Conservation (phyloP, 140 eudicot genomes). For the Erigeron philadelphicus region DNA sequence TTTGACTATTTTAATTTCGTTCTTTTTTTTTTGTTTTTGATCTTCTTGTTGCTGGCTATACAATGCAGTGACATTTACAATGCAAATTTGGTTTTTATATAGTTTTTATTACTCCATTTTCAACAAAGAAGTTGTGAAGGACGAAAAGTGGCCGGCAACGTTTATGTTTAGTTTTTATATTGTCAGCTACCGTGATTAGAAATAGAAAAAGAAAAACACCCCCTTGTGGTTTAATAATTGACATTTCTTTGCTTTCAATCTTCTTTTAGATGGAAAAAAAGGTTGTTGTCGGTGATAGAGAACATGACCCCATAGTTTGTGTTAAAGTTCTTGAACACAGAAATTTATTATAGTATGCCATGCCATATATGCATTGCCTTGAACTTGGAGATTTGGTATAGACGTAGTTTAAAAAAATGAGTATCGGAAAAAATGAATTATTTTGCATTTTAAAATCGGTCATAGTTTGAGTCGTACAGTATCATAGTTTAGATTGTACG, state of each 20-base stretch:
- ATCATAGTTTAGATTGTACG: not conserved
- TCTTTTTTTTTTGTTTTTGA: not conserved
- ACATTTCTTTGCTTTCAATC: not conserved
- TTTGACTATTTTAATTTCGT: not conserved
- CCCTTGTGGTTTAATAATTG: slow-evolving; percentile 23
- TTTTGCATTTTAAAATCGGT: too few species aligned
- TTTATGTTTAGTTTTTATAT: slow-evolving; percentile 7
- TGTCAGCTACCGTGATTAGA: not conserved
- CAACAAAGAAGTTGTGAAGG: not conserved
- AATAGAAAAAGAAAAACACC: slow-evolving; percentile 1
- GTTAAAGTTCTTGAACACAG: too few species aligned
- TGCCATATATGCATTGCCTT: too few species aligned
- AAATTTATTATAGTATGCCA: too few species aligned
- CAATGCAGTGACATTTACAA: slow-evolving; percentile 42
- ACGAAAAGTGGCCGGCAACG: slow-evolving; percentile 17
- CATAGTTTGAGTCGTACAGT: too few species aligned
- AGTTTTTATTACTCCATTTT: slow-evolving; percentile 22
- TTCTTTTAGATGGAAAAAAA: too few species aligned
- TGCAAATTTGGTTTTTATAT: slow-evolving; percentile 25
- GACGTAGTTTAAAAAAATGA: too few species aligned
- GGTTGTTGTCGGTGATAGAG: too few species aligned
- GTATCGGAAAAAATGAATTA: too few species aligned
- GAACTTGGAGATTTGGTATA: too few species aligned
- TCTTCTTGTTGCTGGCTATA: slow-evolving; percentile 19
- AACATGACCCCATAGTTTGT: too few species aligned